Conservation (phyloP, 139 green algal genomes). For the Diplosphaera chodatii region DNA sequence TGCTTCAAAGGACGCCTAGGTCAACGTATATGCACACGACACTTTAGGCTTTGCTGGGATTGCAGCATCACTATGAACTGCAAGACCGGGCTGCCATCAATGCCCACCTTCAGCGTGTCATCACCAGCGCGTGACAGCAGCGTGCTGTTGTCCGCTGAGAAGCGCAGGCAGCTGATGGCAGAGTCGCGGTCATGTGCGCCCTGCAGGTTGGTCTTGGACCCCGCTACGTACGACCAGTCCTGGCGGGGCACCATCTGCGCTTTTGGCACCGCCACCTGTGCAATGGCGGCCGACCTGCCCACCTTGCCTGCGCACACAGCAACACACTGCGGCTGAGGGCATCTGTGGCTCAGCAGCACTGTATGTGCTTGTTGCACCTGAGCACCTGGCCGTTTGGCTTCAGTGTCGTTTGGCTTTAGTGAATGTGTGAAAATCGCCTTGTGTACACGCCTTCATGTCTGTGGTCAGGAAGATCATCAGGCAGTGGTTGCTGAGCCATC, state of each 20-base stretch:
- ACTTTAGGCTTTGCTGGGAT: too few species aligned
- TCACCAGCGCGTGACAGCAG: slow-evolving; percentile 75
- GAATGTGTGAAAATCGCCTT: too few species aligned
- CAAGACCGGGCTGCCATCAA: background rate
- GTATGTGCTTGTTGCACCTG: background rate
- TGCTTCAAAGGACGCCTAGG: too few species aligned
- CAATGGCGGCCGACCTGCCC: slow-evolving; percentile 65
- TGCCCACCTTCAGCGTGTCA: slow-evolving; percentile 74
- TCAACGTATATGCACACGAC: too few species aligned
- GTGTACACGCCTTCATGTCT: too few species aligned
- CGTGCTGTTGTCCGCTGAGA: slow-evolving; percentile 59
- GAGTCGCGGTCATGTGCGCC: slow-evolving; percentile 42
- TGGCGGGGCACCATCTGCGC: slow-evolving; percentile 69
- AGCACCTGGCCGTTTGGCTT: too few species aligned
- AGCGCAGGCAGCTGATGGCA: slow-evolving; percentile 75
- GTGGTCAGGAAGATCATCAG: too few species aligned
- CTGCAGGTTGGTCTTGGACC: slow-evolving; percentile 32
- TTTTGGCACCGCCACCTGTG: slow-evolving; percentile 50
- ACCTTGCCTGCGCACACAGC: slow-evolving; percentile 61
- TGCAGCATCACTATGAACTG: too few species aligned
- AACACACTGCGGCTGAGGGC: background rate
- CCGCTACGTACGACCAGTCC: slow-evolving; percentile 69
- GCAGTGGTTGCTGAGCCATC: too few species aligned
- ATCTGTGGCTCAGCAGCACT: background rate
- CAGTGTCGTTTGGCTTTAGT: too few species aligned